Evolutionary conservation across 768 basidiomycete species (phyloP), one percentile per base, ranked within the genome.

Genomic region (Tephrocybe sp.): DNA sequence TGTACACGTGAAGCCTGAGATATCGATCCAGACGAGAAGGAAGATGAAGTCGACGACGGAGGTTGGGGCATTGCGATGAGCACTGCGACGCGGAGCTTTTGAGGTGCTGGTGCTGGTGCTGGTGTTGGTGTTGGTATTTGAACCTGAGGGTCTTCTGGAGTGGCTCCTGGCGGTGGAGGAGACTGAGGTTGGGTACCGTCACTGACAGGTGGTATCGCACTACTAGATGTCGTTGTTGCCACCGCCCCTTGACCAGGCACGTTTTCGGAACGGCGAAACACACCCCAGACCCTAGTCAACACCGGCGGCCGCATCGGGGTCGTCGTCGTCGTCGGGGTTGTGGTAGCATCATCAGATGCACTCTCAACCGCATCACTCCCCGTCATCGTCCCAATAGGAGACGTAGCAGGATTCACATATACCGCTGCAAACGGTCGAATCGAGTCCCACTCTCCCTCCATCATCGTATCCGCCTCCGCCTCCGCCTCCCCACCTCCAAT

Each of bases 1-100:
- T 7, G 26, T 26, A 26, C 26, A 26, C 26, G 26, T 26, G 26
- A 7, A 26, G 40, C n/a, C n/a, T n/a, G 48, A 5, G 43, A 39
- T 5, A n/a, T n/a, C n/a, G n/a, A n/a, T n/a, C n/a, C n/a, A n/a
- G 50, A 41, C 5, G 40, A 26, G 26, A 13, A 19, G 3, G 26
- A 7, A 1, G 16, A 12, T 48, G 26, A 7, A 26, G 26, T 26
- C 7, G 26, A 26, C 7, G 26, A 26, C n/a, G 60, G 38, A 12
- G 51, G 60, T 26, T 60, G 59, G 2, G 68, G 69, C 69, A 71
- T 71, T 4, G 67, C 69, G 17, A 71, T 67, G 19, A 69, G 57
- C 20, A 69, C 66, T 0, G 69, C 67, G 1, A 69, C 66, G 30
- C 61, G 60, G 38, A 69, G 26, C 26, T 51, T 59, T 39, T 31